phyloP scores from a whole-genome alignment of 2,329 filamentous ascomycete species.

The Fusarium azukiicola region DNA sequence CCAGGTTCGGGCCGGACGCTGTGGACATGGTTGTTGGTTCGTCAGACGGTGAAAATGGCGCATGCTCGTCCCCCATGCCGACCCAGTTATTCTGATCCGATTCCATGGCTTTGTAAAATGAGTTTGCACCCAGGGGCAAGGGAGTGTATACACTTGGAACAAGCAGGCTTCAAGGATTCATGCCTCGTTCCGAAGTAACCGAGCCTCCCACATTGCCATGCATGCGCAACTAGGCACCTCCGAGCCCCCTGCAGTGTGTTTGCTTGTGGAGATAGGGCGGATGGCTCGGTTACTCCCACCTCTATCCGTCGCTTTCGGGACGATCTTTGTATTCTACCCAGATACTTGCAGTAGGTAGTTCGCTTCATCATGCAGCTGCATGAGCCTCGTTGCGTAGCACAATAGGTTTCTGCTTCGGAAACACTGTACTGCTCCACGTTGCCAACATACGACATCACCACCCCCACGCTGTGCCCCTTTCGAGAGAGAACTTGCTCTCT shows the following conservation, averaged over 20 bases:
- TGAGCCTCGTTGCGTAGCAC: conserved; percentile 1
- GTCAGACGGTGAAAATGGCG: neutral
- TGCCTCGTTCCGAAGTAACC: too few relatives aligned
- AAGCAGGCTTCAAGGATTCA: too few relatives aligned
- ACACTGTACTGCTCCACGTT: neutral
- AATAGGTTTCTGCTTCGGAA: neutral
- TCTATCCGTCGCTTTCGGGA: too few relatives aligned
- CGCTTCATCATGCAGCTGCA: neutral
- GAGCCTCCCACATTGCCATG: neutral
- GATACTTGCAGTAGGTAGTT: too few relatives aligned
- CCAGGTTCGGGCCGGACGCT: neutral
- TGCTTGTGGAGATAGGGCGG: neutral
- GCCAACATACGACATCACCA: neutral
- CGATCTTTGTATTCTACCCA: too few relatives aligned
- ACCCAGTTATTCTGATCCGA: neutral
- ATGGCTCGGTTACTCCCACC: neutral
- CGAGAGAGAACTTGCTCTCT: too few relatives aligned
- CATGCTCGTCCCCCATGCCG: neutral
- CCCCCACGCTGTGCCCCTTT: neutral
- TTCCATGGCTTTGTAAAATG: neutral
- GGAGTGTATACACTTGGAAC: too few relatives aligned
- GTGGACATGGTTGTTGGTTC: neutral
- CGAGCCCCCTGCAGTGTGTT: neutral
- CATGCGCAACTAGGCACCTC: neutral
- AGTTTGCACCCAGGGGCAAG: too few relatives aligned